Evolutionary conservation across 2,329 filamentous ascomycete species (phyloP).

Genomic region (Claviceps lovelessii): DNA sequence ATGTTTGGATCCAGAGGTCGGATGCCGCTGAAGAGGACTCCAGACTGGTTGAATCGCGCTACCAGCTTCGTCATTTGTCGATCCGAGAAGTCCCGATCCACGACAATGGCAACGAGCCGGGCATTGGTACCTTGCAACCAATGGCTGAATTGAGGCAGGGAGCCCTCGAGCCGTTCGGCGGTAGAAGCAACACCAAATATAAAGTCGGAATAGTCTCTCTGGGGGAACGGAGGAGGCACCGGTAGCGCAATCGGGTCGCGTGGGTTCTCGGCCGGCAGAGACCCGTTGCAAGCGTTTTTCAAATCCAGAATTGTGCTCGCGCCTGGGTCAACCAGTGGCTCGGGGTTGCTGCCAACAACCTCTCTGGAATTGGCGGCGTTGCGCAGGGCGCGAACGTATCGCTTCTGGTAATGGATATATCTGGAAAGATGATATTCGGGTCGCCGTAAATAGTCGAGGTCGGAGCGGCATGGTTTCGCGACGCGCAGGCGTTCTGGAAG

Average conservation of each 20-base stretch:
- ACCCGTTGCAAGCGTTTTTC: conserved; percentile 12
- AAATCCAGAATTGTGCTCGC: conserved; percentile 18
- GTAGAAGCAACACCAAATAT: conserved; percentile 45
- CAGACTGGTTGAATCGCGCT: conserved; percentile 13
- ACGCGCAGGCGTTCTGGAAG: conserved; percentile 9
- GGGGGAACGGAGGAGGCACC: conserved; percentile 30
- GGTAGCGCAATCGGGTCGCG: conserved; percentile 31
- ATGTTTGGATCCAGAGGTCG: conserved; percentile 20
- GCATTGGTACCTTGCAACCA: conserved; percentile 40
- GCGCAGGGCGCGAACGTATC: conserved; percentile 27
- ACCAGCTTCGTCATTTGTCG: conserved; percentile 16
- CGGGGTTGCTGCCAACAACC: conserved; percentile 22
- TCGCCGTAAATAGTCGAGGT: conserved; percentile 18
- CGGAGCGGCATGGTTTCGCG: conserved; percentile 10
- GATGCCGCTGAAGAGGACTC: conserved; percentile 21
- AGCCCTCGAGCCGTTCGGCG: conserved; percentile 33
- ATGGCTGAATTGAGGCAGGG: conserved; percentile 36
- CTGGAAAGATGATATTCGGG: conserved; percentile 22
- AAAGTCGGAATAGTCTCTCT: conserved; percentile 32
- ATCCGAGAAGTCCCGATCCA: conserved; percentile 19
- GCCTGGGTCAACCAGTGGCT: conserved; percentile 20
- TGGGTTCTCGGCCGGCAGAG: not conserved
- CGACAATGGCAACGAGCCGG: conserved; percentile 36
- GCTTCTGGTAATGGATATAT: conserved; percentile 28
- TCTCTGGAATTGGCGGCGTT: conserved; percentile 21